Conservation (phyloP, 306 rosid genomes). For the Gastrolobium bilobum region DNA sequence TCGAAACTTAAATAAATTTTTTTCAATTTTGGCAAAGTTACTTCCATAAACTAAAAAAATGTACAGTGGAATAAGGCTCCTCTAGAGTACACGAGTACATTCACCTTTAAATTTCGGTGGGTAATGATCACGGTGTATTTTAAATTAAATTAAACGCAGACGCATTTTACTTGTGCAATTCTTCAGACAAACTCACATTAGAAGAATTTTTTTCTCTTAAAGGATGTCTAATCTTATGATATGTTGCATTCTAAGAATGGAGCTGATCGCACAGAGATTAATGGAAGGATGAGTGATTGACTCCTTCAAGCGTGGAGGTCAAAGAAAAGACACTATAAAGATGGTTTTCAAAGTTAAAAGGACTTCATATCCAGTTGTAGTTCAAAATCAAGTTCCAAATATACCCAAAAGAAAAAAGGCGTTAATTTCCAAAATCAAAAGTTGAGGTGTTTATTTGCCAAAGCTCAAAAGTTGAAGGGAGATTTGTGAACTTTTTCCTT, state of each 20-base stretch:
- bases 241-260: background rate
- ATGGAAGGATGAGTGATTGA: constrained; percentile 9
- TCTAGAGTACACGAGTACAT: too few species aligned
- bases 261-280: background rate
- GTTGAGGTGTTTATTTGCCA: background rate
- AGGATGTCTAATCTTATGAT: background rate
- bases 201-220: background rate
- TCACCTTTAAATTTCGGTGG: too few species aligned
- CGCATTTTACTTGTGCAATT: too few species aligned
- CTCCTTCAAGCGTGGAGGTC: constrained; percentile 1
- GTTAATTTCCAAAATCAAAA: constrained; percentile 1
- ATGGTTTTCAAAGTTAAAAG: background rate
- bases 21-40: constrained; percentile 1
- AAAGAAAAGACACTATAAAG: background rate
- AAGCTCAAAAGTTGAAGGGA: background rate
- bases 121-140: too few species aligned
- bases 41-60: background rate
- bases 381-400: constrained; percentile 8
- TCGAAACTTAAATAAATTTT: background rate
- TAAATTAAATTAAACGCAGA: too few species aligned
- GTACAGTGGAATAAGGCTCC: background rate
- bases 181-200: too few species aligned
- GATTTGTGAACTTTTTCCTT: background rate
- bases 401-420: background rate
- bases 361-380: background rate